Evolutionary conservation across 805 yeast genomes (phyloP).

Genomic region (Isabelozyma gotoi): DNA sequence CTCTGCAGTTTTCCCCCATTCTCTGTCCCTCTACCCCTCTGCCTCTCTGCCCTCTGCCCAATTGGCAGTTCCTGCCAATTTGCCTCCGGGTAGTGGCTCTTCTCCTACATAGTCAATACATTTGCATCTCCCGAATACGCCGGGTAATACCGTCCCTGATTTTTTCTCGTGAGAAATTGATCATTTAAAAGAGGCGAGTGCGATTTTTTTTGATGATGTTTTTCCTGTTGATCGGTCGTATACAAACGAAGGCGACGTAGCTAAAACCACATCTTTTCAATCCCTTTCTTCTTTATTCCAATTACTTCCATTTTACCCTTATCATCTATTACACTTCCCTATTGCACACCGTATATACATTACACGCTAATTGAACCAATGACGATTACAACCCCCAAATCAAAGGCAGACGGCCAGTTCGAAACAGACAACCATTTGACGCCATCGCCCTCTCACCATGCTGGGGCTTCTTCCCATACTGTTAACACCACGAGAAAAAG

Average conservation of each 20-base stretch:
- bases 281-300: too few species aligned
- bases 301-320: too few species aligned
- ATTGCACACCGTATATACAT: too few species aligned
- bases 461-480: slow-evolving; percentile 17
- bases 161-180: not conserved
- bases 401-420: not conserved
- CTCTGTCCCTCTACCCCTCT: too few species aligned
- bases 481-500: slow-evolving; percentile 41
- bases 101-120: too few species aligned
- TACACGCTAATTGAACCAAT: not conserved
- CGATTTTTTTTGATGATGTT: not conserved
- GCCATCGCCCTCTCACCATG: slow-evolving; percentile 25
- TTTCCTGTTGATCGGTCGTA: not conserved
- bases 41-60: too few species aligned
- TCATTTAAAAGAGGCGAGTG: not conserved
- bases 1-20: too few species aligned
- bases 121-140: not conserved
- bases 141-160: not conserved
- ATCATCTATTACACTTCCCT: not conserved
- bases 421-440: slow-evolving; percentile 11
- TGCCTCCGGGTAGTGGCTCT: too few species aligned
- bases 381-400: not conserved
- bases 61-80: too few species aligned
- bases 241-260: not conserved
- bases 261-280: not conserved